phyloP scores from a whole-genome alignment of 495 filamentous ascomycete species.

The Antarctomyces pellizariae region DNA sequence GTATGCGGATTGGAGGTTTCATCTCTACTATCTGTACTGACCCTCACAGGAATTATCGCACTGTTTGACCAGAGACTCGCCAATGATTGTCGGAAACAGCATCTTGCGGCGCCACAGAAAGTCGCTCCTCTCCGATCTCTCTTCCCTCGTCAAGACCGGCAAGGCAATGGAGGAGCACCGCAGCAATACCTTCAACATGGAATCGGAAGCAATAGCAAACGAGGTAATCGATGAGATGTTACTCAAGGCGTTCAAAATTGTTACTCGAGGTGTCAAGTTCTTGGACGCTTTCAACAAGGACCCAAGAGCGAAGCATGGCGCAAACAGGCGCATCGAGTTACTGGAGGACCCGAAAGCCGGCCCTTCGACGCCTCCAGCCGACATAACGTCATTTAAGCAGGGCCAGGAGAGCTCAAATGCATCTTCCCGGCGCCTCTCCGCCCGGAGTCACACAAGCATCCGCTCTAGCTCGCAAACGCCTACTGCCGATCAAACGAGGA shows the following conservation, averaged over 20 bases:
- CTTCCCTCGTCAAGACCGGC: slow-evolving; percentile 64
- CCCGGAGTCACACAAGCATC: slow-evolving; percentile 8
- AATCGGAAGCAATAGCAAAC: slow-evolving; percentile 35
- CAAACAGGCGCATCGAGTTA: slow-evolving; percentile 31
- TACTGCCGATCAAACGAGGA: slow-evolving; percentile 10
- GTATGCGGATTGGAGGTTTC: slow-evolving; percentile 29
- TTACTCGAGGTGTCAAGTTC: slow-evolving; percentile 76
- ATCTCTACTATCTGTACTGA: slow-evolving; percentile 5
- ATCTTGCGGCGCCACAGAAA: slow-evolving; percentile 64
- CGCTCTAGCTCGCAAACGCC: slow-evolving; percentile 5
- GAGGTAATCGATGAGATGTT: slow-evolving; percentile 78
- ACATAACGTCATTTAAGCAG: slow-evolving; percentile 21
- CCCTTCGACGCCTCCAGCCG: slow-evolving; percentile 52
- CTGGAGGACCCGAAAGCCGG: slow-evolving; percentile 36
- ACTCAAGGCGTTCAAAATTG: slow-evolving; percentile 77
- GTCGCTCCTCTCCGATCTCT: slow-evolving; percentile 68
- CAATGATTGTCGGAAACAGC: slow-evolving; percentile 47
- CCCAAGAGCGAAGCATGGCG: slow-evolving; percentile 21
- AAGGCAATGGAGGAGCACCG: slow-evolving; percentile 54
- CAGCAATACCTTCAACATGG: slow-evolving; percentile 15
- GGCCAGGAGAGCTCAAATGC: slow-evolving; percentile 16
- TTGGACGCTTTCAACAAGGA: slow-evolving; percentile 76
- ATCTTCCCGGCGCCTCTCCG: slow-evolving; percentile 11
- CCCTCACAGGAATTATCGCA: slow-evolving; percentile 52
- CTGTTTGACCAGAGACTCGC: slow-evolving; percentile 64